These are phyloP conservation scores for Trichophyton benhamiae DNA, from an alignment of 2,329 filamentous ascomycete genomes.

Conservation along the genomic window DNA sequence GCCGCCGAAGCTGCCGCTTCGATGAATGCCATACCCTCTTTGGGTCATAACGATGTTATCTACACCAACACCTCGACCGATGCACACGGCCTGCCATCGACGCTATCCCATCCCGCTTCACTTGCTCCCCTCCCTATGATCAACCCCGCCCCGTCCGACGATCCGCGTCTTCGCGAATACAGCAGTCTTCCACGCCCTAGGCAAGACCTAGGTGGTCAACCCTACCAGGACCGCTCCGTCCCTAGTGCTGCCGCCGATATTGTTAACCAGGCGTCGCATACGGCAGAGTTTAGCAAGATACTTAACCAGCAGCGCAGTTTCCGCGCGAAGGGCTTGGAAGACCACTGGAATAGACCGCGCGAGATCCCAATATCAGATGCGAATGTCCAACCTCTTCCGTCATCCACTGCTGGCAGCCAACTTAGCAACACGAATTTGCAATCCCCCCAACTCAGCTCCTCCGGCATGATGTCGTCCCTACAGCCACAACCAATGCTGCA, in stretches of 20 bases:
- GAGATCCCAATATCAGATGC: conserved; percentile 55
- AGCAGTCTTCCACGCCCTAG: conserved; percentile 71
- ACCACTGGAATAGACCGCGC: conserved; percentile 70
- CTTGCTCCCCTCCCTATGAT: conserved; percentile 71
- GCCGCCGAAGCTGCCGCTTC: conserved; percentile 52
- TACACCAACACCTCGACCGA: conserved; percentile 66
- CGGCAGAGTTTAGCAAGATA: conserved; percentile 80
- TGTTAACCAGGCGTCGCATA: conserved; percentile 71
- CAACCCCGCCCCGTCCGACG: conserved; percentile 64
- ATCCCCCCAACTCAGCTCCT: conserved; percentile 26
- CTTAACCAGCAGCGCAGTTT: conserved; percentile 68
- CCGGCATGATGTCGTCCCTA: conserved; percentile 25
- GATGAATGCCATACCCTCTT: conserved; percentile 42
- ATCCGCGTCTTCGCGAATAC: conserved; percentile 68
- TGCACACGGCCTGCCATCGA: conserved; percentile 59
- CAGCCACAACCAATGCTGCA: conserved; percentile 30
- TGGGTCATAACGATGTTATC: conserved; percentile 72
- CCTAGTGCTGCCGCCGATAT: conserved; percentile 66
- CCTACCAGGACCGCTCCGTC: conserved; percentile 79
- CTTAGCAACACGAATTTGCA: conserved; percentile 20
- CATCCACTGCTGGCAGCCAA: conserved; percentile 21
- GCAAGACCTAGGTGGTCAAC: conserved; percentile 75
- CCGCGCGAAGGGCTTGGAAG: conserved; percentile 66
- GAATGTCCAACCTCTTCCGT: conserved; percentile 25
- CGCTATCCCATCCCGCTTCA: conserved; percentile 54